Base-by-base conservation (phyloP, 2,329 filamentous ascomycete species). In the Phaeosphaeria sp. region DNA sequence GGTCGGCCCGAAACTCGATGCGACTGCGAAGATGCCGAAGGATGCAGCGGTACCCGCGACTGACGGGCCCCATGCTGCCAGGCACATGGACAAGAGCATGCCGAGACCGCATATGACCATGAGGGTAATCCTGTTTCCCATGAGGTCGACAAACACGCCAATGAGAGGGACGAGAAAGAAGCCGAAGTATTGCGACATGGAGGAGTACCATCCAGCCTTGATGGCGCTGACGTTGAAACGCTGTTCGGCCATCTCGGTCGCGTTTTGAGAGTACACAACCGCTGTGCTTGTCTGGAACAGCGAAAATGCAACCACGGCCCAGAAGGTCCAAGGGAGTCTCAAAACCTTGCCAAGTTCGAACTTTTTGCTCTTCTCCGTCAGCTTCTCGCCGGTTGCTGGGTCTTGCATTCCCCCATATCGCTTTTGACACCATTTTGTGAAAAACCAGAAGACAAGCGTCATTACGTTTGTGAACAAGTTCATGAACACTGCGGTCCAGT, bases 401-500 rank as follows among this genome's bases (percentile, higher is more conserved):
- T 89, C 86, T 0, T 74, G 69, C 1, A 79, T 79, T 2, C 80
- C 80, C 1, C 72, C 65, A 51, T 82, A 88, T 22, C 77, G 78
- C 22, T 77, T 77, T 30, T 83, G 79, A 40, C 80, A 82, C 70
- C 82, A 83, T 9, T 78, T 77, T 0, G 81, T 86, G 66, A 88
- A 88, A 63, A 81, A 80, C 75, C 81, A 87, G 69, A 88, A 88
- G 9, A 78, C 72, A 0, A 80, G 51, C 0, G 85, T 87, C 1
- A 81, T 79, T 0, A 81, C 66, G 53, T 89, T 88, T 8, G 86
- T 88, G 60, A 89, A 88, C 2, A 89, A 56, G 56, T 88, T 87
- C 83, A 88, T 88, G 64, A 86, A 85, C 0, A 89, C 85, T 0
- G 83, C 80, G 9, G 82, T 82, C 86, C 86, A 88, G 65, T 83